Conservation (phyloP, 2,329 filamentous ascomycete genomes). For the Bipolaris victoriae region DNA sequence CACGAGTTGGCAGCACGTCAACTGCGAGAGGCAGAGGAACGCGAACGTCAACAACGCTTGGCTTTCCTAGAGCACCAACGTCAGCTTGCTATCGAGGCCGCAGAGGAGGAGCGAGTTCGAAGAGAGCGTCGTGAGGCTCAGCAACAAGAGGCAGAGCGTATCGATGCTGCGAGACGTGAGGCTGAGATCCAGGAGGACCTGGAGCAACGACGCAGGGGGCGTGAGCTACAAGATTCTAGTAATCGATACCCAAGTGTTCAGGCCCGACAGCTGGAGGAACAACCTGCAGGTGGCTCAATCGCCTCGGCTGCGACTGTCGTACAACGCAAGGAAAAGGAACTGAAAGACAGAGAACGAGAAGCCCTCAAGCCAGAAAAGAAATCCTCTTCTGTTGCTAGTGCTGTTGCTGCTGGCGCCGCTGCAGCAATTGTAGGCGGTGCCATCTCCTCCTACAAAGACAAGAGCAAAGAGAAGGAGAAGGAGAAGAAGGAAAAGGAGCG, state of each 20-base stretch:
- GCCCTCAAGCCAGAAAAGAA: slow-evolving; percentile 47
- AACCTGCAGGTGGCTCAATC: slow-evolving; percentile 38
- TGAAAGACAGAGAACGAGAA: slow-evolving; percentile 43
- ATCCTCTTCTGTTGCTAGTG: slow-evolving; percentile 46
- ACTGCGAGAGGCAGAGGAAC: slow-evolving; percentile 37
- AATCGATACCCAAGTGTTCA: slow-evolving; percentile 34
- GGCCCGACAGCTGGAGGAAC: slow-evolving; percentile 34
- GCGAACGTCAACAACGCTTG: slow-evolving; percentile 38
- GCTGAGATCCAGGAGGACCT: slow-evolving; percentile 36
- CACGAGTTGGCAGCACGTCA: slow-evolving; percentile 37
- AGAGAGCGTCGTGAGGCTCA: slow-evolving; percentile 36
- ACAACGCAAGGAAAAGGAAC: slow-evolving; percentile 43
- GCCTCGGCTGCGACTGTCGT: slow-evolving; percentile 42
- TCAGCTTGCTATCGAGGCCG: slow-evolving; percentile 24
- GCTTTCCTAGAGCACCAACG: slow-evolving; percentile 37
- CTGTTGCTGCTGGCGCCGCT: slow-evolving; percentile 42
- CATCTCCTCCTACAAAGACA: slow-evolving; percentile 38
- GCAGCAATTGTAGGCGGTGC: slow-evolving; percentile 41
- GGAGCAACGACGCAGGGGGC: slow-evolving; percentile 36
- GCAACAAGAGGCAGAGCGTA: slow-evolving; percentile 34
- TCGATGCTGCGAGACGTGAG: slow-evolving; percentile 36
- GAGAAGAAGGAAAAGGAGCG: slow-evolving; percentile 17
- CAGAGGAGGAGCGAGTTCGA: slow-evolving; percentile 34
- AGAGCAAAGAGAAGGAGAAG: slow-evolving; percentile 5
- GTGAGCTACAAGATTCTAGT: slow-evolving; percentile 31